These are phyloP conservation scores for Alternaria longipes DNA, from an alignment of 2,329 filamentous ascomycete genomes.

Conservation along the genomic window DNA sequence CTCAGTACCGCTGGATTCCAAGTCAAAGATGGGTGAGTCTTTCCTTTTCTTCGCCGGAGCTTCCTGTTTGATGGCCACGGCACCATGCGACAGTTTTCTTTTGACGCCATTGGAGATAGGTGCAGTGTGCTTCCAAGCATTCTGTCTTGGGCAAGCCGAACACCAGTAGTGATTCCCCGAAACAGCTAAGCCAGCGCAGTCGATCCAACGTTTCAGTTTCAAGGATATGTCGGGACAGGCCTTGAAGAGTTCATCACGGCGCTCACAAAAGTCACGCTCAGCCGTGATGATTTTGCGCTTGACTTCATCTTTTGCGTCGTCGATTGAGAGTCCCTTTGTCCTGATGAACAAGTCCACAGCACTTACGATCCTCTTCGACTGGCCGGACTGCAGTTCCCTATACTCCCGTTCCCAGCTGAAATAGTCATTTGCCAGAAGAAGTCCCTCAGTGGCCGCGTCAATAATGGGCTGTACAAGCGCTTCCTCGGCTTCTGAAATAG, in stretches of 20 bases:
- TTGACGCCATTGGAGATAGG: background rate
- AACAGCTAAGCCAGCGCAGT: slow-evolving; percentile 1
- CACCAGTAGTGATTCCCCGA: slow-evolving; percentile 11
- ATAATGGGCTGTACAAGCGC: slow-evolving; percentile 1
- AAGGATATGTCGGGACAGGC: background rate
- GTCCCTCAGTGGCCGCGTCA: background rate
- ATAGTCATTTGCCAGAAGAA: slow-evolving; percentile 4
- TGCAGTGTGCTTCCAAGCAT: background rate
- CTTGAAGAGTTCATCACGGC: background rate
- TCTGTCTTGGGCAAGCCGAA: slow-evolving; percentile 3
- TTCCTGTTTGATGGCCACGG: background rate
- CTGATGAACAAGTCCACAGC: background rate
- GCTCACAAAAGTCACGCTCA: background rate
- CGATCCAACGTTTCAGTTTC: background rate
- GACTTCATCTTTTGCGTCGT: background rate
- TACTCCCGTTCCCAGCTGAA: slow-evolving; percentile 8
- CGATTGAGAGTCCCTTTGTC: background rate
- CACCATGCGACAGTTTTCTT: background rate
- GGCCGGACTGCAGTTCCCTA: background rate
- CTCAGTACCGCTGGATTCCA: background rate
- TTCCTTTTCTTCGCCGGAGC: background rate
- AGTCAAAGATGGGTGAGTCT: background rate
- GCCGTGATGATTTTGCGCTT: background rate
- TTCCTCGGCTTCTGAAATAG: background rate
- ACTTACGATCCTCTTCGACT: background rate